Percentiles rank a stretch among this genome's conserved stretches.
These are phyloP conservation scores for Chrysosporium queenslandicum DNA, from an alignment of 2,329 filamentous ascomycete genomes.

Conservation along the genomic window DNA sequence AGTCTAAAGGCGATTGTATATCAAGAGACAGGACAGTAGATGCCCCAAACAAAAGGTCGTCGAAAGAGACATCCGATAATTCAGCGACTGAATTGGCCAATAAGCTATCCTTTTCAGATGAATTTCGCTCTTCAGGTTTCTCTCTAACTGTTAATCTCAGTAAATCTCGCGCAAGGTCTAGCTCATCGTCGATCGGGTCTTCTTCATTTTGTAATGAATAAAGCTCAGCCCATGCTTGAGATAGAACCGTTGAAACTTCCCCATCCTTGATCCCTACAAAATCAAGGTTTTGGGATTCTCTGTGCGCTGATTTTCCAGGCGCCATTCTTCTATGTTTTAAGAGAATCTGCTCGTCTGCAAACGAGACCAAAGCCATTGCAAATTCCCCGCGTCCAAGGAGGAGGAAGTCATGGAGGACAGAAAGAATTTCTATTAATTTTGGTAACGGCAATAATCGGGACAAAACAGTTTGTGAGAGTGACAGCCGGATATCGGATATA, in stretches of 20 bases:
- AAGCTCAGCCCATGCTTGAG: slow-evolving; percentile 68
- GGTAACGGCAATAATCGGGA: slow-evolving; percentile 70
- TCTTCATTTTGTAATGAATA: slow-evolving; percentile 70
- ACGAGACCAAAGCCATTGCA: slow-evolving; percentile 70
- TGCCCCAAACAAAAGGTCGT: slow-evolving; percentile 70
- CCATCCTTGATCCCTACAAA: slow-evolving; percentile 71
- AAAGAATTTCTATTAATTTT: slow-evolving; percentile 65
- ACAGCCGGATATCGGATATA: slow-evolving; percentile 66
- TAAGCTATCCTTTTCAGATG: slow-evolving; percentile 20
- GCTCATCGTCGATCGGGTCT: slow-evolving; percentile 59
- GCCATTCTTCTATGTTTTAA: slow-evolving; percentile 54
- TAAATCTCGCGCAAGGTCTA: slow-evolving; percentile 72
- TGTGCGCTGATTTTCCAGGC: neutral
- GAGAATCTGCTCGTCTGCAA: slow-evolving; percentile 72
- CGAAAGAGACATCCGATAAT: slow-evolving; percentile 48
- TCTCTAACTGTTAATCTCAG: slow-evolving; percentile 46
- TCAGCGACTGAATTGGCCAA: slow-evolving; percentile 24
- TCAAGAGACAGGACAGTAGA: slow-evolving; percentile 61
- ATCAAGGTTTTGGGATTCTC: slow-evolving; percentile 41
- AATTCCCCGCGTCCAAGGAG: slow-evolving; percentile 84
- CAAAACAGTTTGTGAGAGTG: slow-evolving; percentile 71
- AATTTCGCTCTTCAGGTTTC: neutral
- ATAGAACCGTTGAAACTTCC: slow-evolving; percentile 67
- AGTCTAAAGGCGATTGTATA: slow-evolving; percentile 70
- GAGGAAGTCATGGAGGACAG: slow-evolving; percentile 74